Evolutionary conservation across 1,284 basidiomycete genomes (phyloP), one percentile per base, ranked within the genome.

Genomic region (Albatrellus sp.): DNA sequence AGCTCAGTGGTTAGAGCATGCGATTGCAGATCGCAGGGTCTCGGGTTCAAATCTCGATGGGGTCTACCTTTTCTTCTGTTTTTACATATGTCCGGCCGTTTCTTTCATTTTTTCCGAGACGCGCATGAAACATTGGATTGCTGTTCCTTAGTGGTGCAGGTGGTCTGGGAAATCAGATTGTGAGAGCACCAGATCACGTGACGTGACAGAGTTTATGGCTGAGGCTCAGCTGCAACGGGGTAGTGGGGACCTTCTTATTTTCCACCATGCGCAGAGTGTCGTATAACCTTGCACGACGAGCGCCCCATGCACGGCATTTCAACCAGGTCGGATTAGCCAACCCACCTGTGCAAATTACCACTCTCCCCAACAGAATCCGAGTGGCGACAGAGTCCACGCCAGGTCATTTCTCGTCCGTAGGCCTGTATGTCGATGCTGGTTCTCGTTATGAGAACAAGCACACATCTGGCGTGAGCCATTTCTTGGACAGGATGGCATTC

Each of bases 401-500:
- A 0, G 90, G 92, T 8, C 92, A 98, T 65, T 98, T 98, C 62
- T 87, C 92, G 42, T 86, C 92, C 1, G 75, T 96, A 1, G 94
- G 93, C 13, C 75, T 98, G 31, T 98, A 93, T 56, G 74, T 98
- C 52, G 91, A 97, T 60, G 90, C 90, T 4, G 94, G 96, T 17
- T 83, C 89, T 32, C 75, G 94, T n/a, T 94, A 87, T 69, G 94
- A 98, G 63, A 80, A 75, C 11, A 65, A 73, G 8, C 66, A 75
- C 43, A 86, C 76, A 0, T 80, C 78, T 14, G 94, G 94, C 1
- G 80, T 83, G 5, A 90, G 89, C 51, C 92, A 98, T 71, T 84
- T 98, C 56, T 60, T 97, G 33, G 93, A 98, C 58, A 75, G 92
- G 51, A 82, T 98, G 75, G 93, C 94, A 0, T 98, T 96, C 75